Base-by-base conservation (phyloP, 768 basidiomycete species). In the Russula compacta region DNA sequence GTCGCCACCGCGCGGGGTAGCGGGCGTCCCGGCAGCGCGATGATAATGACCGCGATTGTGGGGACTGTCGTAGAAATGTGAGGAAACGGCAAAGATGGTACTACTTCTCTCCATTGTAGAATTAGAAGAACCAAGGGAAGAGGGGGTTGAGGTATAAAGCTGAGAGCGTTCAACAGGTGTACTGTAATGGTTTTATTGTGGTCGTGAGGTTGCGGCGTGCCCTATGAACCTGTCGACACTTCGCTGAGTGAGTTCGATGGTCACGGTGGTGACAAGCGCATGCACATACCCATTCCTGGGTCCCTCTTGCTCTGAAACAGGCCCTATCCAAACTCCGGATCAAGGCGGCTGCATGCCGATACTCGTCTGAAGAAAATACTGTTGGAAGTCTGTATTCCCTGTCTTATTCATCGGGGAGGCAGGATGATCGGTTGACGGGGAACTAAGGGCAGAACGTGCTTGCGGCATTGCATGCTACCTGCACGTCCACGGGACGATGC, bases 21-120 rank as follows among this genome's bases (percentile, higher is more conserved):
- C 38, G 12, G 52, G 51, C 17, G 42, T 49, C 51, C 58, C 57
- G n/a, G 47, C 53, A 36, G 52, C 36, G 39, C 58, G 40, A 35
- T 54, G 58, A 33, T 59, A 35, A n/a, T 35, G 52, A 14, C 53
- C 53, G 50, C 51, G 54, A 48, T 60, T 60, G 43, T 39, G 47
- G 7, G 53, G 58, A 36, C 53, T 49, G 48, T 60, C 52, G 48
- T 60, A 55, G 40, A 55, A 60, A 9, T 60, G 46, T 19, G 63
- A 60, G 40, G 59, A 60, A 47, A 64, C 44, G 32, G 63, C 47
- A 47, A 65, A 65, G 36, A 63, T 63, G 29, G 57, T 63, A 15
- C 24, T 29, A 29, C 24, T 29, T 29, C 24, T 29, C 29, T 60
- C 59, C 63, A 64, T 64, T 12, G 47, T 39, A 17, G 19, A 17